Percentiles rank a stretch among this genome's conserved stretches.
These are phyloP conservation scores for Neurospora sp. DNA, from an alignment of 495 filamentous ascomycete genomes.

Conservation along the genomic window DNA sequence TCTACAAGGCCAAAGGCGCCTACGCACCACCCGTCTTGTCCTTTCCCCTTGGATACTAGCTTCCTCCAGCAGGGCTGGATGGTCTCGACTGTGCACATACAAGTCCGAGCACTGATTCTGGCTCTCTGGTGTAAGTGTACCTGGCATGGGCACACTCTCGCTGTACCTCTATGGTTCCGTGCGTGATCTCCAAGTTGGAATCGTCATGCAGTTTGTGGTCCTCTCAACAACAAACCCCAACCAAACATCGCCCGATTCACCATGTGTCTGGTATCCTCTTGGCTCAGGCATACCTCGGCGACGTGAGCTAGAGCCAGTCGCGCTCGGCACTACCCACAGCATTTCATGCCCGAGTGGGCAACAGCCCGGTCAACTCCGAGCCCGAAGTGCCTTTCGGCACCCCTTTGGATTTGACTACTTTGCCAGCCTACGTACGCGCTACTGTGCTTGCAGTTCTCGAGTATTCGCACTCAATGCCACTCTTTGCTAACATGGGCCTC, in stretches of 20 bases:
- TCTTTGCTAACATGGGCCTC: background rate
- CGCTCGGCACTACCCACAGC: background rate
- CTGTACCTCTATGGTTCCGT: background rate
- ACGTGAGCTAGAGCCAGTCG: background rate
- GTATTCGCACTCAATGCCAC: background rate
- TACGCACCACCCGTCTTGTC: background rate
- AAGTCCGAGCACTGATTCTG: background rate
- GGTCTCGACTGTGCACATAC: background rate
- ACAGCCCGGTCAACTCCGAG: background rate
- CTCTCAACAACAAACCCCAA: background rate
- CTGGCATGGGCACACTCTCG: background rate
- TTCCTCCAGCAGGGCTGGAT: background rate
- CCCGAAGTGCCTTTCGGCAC: background rate
- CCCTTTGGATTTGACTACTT: background rate
- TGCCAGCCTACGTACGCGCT: background rate
- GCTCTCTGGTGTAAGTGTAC: background rate
- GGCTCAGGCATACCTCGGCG: background rate
- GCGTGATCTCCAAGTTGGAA: background rate
- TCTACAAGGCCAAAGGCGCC: background rate
- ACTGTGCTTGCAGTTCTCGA: background rate
- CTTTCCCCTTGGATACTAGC: background rate
- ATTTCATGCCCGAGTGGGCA: background rate
- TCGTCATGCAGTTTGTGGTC: background rate
- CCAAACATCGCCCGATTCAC: background rate
- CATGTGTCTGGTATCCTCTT: background rate